Conservation (phyloP, 352 stramenopile species). For the Globisporangium cederbergense region DNA sequence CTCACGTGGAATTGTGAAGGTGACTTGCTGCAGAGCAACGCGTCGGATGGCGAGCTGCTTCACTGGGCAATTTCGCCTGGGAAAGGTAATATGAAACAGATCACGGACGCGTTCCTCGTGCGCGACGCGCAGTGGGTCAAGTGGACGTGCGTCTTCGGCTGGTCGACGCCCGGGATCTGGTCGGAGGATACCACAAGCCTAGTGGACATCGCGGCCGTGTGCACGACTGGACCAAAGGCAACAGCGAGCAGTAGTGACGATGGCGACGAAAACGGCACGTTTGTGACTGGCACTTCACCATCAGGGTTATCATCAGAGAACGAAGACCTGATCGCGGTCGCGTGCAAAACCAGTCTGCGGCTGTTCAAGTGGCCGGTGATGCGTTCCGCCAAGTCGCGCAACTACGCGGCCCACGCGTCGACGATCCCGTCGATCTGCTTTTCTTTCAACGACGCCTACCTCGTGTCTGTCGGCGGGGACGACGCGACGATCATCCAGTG, state of each 20-base stretch:
- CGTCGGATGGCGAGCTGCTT: conserved; percentile 57
- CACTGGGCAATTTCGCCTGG: conserved; percentile 42
- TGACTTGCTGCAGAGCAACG: conserved; percentile 81
- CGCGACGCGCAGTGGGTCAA: conserved; percentile 56
- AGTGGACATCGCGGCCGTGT: conserved; percentile 46
- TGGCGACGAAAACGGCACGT: not conserved
- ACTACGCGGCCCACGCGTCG: conserved; percentile 44
- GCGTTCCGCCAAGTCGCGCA: conserved; percentile 35
- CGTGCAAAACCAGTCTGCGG: conserved; percentile 43
- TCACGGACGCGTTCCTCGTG: conserved; percentile 58
- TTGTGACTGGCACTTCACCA: not conserved
- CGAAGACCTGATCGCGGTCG: conserved; percentile 48
- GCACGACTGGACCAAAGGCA: conserved; percentile 29
- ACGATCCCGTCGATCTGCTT: conserved; percentile 48
- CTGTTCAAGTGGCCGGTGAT: conserved; percentile 50
- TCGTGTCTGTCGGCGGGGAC: conserved; percentile 54
- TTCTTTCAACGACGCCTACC: conserved; percentile 39
- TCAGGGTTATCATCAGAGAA: not conserved
- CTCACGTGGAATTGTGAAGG: conserved; percentile 87
- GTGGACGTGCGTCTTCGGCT: conserved; percentile 72
- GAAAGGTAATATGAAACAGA: conserved; percentile 44
- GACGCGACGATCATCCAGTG: conserved; percentile 64
- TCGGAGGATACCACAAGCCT: conserved; percentile 43
- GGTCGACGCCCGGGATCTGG: conserved; percentile 64
- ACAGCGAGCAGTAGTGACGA: not conserved